A percentile compares a stretch with the other conserved stretches of the same genome.
Evolutionary conservation across 2,329 filamentous ascomycete species (phyloP).

Genomic region (Xylariales sp.): DNA sequence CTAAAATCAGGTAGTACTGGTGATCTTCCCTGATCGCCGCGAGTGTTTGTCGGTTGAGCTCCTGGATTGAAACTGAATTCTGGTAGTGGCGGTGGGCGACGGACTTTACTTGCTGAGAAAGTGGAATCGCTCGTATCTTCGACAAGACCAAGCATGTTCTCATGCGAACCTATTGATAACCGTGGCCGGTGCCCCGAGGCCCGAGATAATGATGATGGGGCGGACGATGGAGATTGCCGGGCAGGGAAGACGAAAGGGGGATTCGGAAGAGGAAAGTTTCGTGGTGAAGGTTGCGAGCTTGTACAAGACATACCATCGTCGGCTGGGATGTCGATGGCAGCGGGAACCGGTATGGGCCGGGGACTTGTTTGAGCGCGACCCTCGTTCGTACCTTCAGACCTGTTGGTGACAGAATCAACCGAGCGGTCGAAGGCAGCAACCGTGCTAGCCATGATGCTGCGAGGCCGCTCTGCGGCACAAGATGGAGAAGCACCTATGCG

Average conservation of each 20-base stretch:
- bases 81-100: slow-evolving; percentile 21
- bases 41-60: slow-evolving; percentile 19
- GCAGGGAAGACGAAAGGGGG: slow-evolving; percentile 62
- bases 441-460: slow-evolving; percentile 26
- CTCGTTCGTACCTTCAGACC: slow-evolving; percentile 10
- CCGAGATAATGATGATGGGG: slow-evolving; percentile 43
- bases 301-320: slow-evolving; percentile 16
- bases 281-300: slow-evolving; percentile 28
- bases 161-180: slow-evolving; percentile 42
- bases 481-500: slow-evolving; percentile 20
- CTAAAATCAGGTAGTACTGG: slow-evolving; percentile 49
- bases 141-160: slow-evolving; percentile 12
- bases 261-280: slow-evolving; percentile 48
- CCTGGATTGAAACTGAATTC: slow-evolving; percentile 30
- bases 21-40: slow-evolving; percentile 24
- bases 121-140: slow-evolving; percentile 8
- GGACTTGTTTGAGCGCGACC: slow-evolving; percentile 16
- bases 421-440: slow-evolving; percentile 30
- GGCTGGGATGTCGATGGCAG: slow-evolving; percentile 18
- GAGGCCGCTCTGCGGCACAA: slow-evolving; percentile 26
- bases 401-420: slow-evolving; percentile 16
- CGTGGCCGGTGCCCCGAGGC: slow-evolving; percentile 45
- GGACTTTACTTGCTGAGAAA: slow-evolving; percentile 8
- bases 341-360: slow-evolving; percentile 22
- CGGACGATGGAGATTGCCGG: slow-evolving; percentile 40